A percentile compares a stretch with the other conserved stretches of the same genome.
phyloP scores from a whole-genome alignment of 805 yeast genomes.

The Kluyveromyces siamensis region DNA sequence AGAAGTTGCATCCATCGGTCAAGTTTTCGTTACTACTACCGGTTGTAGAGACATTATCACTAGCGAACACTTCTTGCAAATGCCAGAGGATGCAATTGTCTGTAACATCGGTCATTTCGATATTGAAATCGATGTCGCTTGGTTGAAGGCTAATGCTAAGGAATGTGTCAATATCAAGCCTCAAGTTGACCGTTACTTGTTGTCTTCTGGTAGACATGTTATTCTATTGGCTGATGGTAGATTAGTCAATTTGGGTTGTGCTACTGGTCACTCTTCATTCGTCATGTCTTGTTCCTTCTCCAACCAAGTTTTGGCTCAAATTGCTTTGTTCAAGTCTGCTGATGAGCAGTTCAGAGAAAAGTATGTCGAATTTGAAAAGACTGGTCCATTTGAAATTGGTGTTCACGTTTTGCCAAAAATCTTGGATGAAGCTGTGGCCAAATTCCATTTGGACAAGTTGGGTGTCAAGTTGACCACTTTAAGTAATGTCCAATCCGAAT shows the following conservation, averaged over 20 bases:
- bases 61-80: slow-evolving; percentile 72
- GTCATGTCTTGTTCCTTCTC: slow-evolving; percentile 99
- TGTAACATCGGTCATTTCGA: slow-evolving; percentile 99
- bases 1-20: slow-evolving; percentile 87
- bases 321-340: slow-evolving; percentile 86
- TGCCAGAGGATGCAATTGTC: slow-evolving; percentile 99
- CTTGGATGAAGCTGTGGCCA: slow-evolving; percentile 97
- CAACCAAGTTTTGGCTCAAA: slow-evolving; percentile 98
- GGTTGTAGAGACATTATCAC: slow-evolving; percentile 98
- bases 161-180: slow-evolving; percentile 97
- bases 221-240: slow-evolving; percentile 98
- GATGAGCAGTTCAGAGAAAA: slow-evolving; percentile 71
- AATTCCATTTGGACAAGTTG: slow-evolving; percentile 89
- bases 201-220: slow-evolving; percentile 84
- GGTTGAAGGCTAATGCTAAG: slow-evolving; percentile 91
- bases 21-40: slow-evolving; percentile 97
- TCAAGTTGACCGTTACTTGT: slow-evolving; percentile 94
- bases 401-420: slow-evolving; percentile 97
- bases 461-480: slow-evolving; percentile 80
- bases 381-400: slow-evolving; percentile 84
- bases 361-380: slow-evolving; percentile 84
- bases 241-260: slow-evolving; percentile 98
- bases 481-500: slow-evolving; percentile 77
- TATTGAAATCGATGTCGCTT: slow-evolving; percentile 98
- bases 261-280: slow-evolving; percentile 98